A percentile compares a stretch with the other conserved stretches of the same genome.
phyloP scores from a whole-genome alignment of 805 yeast species.

The Candida sithepensis region DNA sequence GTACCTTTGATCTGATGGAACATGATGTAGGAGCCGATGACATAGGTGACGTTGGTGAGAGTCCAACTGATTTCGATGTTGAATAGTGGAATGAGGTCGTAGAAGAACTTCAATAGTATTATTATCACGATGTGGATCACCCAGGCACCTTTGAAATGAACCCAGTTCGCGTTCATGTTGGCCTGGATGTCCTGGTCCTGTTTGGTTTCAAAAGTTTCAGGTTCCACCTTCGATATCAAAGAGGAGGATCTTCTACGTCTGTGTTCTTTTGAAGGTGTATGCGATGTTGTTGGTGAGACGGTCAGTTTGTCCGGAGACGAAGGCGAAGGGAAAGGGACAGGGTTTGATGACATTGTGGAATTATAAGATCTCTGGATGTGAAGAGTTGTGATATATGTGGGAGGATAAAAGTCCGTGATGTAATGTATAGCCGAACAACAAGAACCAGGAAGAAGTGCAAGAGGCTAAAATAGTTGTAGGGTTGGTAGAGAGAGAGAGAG shows the following conservation, averaged over 20 bases:
- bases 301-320: conserved; percentile 32
- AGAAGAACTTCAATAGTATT: conserved; percentile 66
- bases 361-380: too few relatives aligned
- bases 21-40: conserved; percentile 90
- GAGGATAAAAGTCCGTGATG: too few relatives aligned
- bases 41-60: conserved; percentile 84
- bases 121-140: conserved; percentile 84
- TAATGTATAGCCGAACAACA: too few relatives aligned
- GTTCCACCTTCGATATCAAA: conserved; percentile 86
- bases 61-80: conserved; percentile 90
- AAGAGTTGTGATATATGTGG: too few relatives aligned
- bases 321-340: conserved; percentile 31
- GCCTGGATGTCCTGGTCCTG: conserved; percentile 88
- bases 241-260: conserved; percentile 77
- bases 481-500: too few relatives aligned
- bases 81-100: conserved; percentile 76
- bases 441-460: too few relatives aligned
- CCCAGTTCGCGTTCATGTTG: conserved; percentile 95
- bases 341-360: conserved; percentile 16
- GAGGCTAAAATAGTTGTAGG: too few relatives aligned
- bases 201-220: conserved; percentile 87
- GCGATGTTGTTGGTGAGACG: conserved; percentile 33
- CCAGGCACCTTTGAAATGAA: conserved; percentile 96
- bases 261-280: conserved; percentile 29
- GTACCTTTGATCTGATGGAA: conserved; percentile 96